Conservation (phyloP, 2,329 filamentous ascomycete species). For the Claviceps maximensis region DNA sequence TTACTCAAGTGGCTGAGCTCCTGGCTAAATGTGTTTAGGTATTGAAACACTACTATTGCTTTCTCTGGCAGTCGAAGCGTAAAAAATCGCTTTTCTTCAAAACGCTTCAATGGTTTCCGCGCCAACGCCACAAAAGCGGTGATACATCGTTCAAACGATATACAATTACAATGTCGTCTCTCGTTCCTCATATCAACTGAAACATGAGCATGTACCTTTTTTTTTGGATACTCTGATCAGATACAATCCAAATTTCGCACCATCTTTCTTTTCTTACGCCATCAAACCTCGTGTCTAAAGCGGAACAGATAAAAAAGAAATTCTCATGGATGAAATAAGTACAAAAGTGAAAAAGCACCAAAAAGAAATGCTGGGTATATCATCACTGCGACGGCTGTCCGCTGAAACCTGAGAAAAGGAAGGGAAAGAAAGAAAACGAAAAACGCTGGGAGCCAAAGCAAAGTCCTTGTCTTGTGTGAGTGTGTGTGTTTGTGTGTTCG, state of each 20-base stretch:
- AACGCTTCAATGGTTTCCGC: background rate
- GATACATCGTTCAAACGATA: slow-evolving; percentile 7
- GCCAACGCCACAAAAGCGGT: slow-evolving; percentile 2
- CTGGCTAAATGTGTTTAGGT: slow-evolving; percentile 10
- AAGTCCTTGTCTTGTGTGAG: slow-evolving; percentile 11
- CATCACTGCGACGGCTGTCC: slow-evolving; percentile 9
- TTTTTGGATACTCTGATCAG: slow-evolving; percentile 5
- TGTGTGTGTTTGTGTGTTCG: slow-evolving; percentile 8
- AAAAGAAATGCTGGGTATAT: slow-evolving; percentile 18
- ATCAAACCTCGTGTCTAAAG: slow-evolving; percentile 4
- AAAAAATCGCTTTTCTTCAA: slow-evolving; percentile 3
- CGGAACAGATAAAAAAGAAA: slow-evolving; percentile 1
- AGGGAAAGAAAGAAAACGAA: slow-evolving; percentile 3
- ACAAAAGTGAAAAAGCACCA: background rate
- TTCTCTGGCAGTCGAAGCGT: slow-evolving; percentile 1
- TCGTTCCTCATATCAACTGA: slow-evolving; percentile 3
- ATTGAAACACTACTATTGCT: background rate
- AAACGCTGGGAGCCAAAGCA: slow-evolving; percentile 18
- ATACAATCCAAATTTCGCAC: slow-evolving; percentile 5
- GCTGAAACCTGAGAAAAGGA: slow-evolving; percentile 3
- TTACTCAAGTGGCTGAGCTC: slow-evolving; percentile 2
- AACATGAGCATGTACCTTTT: slow-evolving; percentile 5
- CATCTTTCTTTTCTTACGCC: slow-evolving; percentile 9
- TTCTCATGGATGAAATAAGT: slow-evolving; percentile 10
- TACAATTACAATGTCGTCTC: slow-evolving; percentile 6